A percentile compares a stretch with the other conserved stretches of the same genome.
These are phyloP conservation scores for Camelina laxa DNA, from an alignment of 345 rosid genomes.

Conservation along the genomic window DNA sequence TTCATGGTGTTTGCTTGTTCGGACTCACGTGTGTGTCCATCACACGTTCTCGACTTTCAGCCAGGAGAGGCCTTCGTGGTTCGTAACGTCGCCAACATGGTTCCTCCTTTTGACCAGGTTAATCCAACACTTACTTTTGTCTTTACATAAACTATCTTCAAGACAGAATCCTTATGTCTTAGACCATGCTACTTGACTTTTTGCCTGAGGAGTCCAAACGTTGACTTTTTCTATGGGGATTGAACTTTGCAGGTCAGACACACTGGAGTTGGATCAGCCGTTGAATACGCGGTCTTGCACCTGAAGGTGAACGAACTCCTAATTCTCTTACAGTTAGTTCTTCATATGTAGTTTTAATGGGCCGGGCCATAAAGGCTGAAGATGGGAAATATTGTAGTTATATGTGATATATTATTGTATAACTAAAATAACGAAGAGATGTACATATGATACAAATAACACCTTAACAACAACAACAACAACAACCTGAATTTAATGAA, in stretches of 20 bases:
- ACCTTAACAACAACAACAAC: background rate
- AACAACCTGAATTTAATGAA: background rate
- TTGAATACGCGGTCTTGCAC: slow-evolving; percentile 96
- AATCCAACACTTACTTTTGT: slow-evolving; percentile 2
- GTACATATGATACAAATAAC: background rate
- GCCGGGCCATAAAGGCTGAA: background rate
- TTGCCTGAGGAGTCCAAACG: background rate
- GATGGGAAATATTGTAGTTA: background rate
- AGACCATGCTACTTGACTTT: slow-evolving; percentile 5
- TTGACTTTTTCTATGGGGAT: background rate
- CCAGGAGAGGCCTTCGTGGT: slow-evolving; percentile 61
- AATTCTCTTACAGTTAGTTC: background rate
- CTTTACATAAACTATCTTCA: background rate
- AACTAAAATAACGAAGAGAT: background rate
- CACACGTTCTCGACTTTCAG: slow-evolving; percentile 53
- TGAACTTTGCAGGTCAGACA: slow-evolving; percentile 45
- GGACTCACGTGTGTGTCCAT: slow-evolving; percentile 63
- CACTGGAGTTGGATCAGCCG: slow-evolving; percentile 81
- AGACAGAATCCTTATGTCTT: background rate
- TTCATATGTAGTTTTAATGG: background rate
- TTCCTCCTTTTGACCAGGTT: slow-evolving; percentile 60
- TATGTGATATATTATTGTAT: background rate
- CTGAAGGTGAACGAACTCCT: slow-evolving; percentile 70
- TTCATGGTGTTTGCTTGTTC: slow-evolving; percentile 83
- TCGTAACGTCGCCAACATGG: slow-evolving; percentile 60